Evolutionary conservation across 73 alveolate species (phyloP).

Genomic region (Tetrahymena borealis): DNA sequence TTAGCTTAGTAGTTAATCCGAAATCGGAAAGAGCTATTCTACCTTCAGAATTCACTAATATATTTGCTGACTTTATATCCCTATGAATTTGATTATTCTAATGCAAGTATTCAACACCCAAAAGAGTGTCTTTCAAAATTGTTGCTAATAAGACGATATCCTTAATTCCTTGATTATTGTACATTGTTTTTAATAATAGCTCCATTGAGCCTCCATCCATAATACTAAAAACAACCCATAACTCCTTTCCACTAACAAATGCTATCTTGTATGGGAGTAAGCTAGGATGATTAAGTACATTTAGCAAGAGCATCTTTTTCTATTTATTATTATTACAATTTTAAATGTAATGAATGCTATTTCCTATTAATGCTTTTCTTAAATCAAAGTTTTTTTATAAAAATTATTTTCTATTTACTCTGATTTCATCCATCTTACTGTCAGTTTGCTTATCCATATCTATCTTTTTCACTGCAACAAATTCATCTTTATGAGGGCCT

Average conservation of each 20-base stretch:
- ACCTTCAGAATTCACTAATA: conserved; percentile 12
- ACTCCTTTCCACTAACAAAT: not conserved
- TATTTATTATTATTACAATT: not conserved
- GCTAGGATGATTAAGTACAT: not conserved
- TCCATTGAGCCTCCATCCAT: not conserved
- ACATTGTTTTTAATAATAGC: not conserved
- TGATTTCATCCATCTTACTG: not conserved
- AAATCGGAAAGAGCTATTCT: conserved; percentile 16
- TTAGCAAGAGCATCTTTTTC: not conserved
- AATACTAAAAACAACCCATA: not conserved
- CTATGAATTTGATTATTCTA: conserved; percentile 58
- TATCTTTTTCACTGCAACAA: not conserved
- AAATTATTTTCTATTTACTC: not conserved
- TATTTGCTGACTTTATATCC: conserved; percentile 61
- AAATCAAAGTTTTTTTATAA: not conserved
- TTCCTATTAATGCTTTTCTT: too few relatives aligned
- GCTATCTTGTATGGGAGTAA: not conserved
- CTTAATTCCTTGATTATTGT: not conserved
- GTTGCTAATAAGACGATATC: not conserved
- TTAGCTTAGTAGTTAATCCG: conserved; percentile 24
- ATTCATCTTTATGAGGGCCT: not conserved
- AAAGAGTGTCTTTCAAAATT: not conserved
- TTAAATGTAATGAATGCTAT: too few relatives aligned
- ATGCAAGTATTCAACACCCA: not conserved
- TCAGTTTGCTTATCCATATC: not conserved